phyloP scores from a whole-genome alignment of 176 grass and related monocot species.

The Canna indica region DNA sequence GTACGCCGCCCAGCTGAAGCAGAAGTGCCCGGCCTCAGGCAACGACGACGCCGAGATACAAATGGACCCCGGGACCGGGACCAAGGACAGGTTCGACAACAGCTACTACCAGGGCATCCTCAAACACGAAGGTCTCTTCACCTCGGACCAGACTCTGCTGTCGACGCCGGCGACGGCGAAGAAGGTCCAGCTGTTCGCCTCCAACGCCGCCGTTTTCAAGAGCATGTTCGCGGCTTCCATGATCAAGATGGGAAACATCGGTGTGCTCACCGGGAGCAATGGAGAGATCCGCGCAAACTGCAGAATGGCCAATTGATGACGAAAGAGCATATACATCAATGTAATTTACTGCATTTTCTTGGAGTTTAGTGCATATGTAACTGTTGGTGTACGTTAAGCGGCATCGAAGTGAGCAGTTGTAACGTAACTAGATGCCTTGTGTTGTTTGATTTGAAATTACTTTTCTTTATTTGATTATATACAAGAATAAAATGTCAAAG shows the following conservation, averaged over 20 bases:
- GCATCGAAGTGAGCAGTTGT: too few relatives aligned
- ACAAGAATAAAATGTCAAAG: too few relatives aligned
- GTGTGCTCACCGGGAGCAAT: not conserved
- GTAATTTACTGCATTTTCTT: too few relatives aligned
- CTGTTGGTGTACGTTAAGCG: too few relatives aligned
- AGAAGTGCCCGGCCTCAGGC: constrained; percentile 20
- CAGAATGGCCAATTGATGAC: not conserved
- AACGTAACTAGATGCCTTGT: too few relatives aligned
- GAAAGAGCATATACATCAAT: too few relatives aligned
- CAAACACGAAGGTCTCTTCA: not conserved
- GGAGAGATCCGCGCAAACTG: constrained; percentile 1
- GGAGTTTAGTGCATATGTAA: too few relatives aligned
- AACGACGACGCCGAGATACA: constrained; percentile 27
- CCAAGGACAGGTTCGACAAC: not conserved
- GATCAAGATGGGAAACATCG: not conserved
- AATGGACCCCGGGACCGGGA: constrained; percentile 21
- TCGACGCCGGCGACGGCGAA: not conserved
- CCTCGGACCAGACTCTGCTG: constrained; percentile 4
- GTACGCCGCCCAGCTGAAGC: constrained; percentile 29
- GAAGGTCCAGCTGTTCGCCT: not conserved
- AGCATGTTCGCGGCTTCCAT: not conserved
- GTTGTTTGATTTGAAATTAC: too few relatives aligned
- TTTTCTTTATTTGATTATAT: too few relatives aligned
- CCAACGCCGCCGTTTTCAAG: not conserved
- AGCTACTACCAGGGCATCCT: constrained; percentile 1